phyloP scores from a whole-genome alignment of 768 basidiomycete genomes.

The Naganishia onofrii region DNA sequence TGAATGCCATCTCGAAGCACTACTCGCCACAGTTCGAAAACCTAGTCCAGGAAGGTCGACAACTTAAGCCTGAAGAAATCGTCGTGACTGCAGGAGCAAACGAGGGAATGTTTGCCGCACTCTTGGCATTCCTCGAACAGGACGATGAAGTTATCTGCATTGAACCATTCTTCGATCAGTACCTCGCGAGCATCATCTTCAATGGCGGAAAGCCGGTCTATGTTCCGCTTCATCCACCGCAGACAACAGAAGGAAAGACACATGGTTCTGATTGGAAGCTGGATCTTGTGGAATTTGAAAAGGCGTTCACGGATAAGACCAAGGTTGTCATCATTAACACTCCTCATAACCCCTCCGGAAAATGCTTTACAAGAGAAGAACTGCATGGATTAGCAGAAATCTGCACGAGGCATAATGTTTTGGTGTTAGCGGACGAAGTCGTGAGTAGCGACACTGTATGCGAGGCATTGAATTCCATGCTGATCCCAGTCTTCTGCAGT shows the following conservation, averaged over 20 bases:
- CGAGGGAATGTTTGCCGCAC: constrained; percentile 95
- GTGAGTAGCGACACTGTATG: constrained; percentile 56
- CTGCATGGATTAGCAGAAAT: constrained; percentile 79
- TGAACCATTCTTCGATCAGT: constrained; percentile 97
- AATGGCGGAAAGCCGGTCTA: constrained; percentile 90
- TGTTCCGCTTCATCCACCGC: constrained; percentile 90
- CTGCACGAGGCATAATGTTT: constrained; percentile 84
- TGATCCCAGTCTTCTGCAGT: constrained; percentile 57
- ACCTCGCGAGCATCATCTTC: constrained; percentile 86
- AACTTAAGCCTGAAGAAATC: constrained; percentile 84
- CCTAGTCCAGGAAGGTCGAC: constrained; percentile 58
- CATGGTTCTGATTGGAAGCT: constrained; percentile 80
- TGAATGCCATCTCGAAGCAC: constrained; percentile 78
- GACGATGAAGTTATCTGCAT: constrained; percentile 99
- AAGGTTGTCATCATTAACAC: constrained; percentile 97
- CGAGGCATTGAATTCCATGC: too few species aligned
- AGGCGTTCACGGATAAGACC: constrained; percentile 77
- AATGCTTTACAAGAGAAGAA: constrained; percentile 82
- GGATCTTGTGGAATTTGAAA: constrained; percentile 84
- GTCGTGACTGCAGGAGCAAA: constrained; percentile 95
- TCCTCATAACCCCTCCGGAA: constrained; percentile 97
- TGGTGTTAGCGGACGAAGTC: constrained; percentile 96
- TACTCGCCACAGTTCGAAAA: constrained; percentile 64
- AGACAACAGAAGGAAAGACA: constrained; percentile 47
- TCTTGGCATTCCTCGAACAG: constrained; percentile 82